A percentile compares a stretch with the other conserved stretches of the same genome.
phyloP scores from a whole-genome alignment of 495 filamentous ascomycete genomes.

The Xylaria acuta region DNA sequence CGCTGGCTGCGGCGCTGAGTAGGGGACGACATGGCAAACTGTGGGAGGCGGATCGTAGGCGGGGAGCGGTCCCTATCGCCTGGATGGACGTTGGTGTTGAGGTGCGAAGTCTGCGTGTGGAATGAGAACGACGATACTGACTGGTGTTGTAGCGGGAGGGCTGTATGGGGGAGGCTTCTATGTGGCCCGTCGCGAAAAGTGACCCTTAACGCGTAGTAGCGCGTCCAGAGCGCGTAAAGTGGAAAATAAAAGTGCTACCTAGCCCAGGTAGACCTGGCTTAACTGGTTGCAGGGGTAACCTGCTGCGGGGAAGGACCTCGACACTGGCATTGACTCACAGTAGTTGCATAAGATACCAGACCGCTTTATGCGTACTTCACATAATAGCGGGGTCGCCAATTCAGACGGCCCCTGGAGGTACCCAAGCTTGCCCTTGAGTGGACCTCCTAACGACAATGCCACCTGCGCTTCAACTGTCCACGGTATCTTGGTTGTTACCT shows the following conservation, averaged over 20 bases:
- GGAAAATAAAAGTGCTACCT: conserved; percentile 17
- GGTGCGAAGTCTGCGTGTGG: background rate
- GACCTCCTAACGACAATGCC: background rate
- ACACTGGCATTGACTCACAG: background rate
- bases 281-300: conserved; percentile 20
- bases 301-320: background rate
- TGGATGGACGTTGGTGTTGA: background rate
- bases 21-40: conserved; percentile 65
- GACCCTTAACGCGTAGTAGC: conserved; percentile 24
- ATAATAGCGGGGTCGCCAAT: background rate
- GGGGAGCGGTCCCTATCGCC: background rate
- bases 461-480: conserved; percentile 18
- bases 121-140: background rate
- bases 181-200: conserved; percentile 22
- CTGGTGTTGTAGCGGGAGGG: background rate
- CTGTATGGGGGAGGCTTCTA: background rate
- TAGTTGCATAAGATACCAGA: background rate
- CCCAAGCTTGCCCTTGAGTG: too few species aligned
- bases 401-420: too few species aligned
- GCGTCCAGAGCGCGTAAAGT: conserved; percentile 27
- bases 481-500: background rate
- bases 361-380: background rate
- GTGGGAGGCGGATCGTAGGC: background rate
- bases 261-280: too few species aligned
- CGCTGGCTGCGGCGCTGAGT: conserved; percentile 57